A percentile compares a stretch with the other conserved stretches of the same genome.
phyloP scores from a whole-genome alignment of 176 grass and related monocot genomes.

The Oryza coarctata region DNA sequence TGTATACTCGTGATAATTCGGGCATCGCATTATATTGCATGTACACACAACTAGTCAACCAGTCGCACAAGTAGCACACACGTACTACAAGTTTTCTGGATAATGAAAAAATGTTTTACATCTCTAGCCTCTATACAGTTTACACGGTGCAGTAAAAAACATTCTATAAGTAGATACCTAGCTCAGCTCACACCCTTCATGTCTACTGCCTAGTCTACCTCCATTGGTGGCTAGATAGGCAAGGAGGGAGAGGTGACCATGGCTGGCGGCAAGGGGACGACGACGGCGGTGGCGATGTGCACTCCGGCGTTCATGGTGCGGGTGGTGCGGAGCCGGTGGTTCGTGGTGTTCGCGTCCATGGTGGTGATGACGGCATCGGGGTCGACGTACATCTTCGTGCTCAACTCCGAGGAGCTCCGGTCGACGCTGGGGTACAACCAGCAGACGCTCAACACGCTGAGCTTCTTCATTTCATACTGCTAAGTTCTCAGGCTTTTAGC shows the following conservation, averaged over 20 bases:
- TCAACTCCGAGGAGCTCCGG: conserved; percentile 41
- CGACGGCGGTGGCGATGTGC: conserved; percentile 6
- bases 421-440: conserved; percentile 41
- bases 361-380: conserved; percentile 37
- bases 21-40: not conserved
- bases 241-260: not conserved
- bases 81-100: not conserved
- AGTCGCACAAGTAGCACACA: not conserved
- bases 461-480: too few species aligned
- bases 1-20: not conserved
- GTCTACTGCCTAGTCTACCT: not conserved
- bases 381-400: conserved; percentile 41
- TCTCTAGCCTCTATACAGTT: too few species aligned
- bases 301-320: conserved; percentile 26
- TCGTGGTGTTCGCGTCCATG: conserved; percentile 41
- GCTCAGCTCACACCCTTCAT: not conserved
- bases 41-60: not conserved
- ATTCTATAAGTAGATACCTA: not conserved
- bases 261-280: not conserved
- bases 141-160: not conserved
- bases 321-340: conserved; percentile 35
- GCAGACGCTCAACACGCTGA: conserved; percentile 38
- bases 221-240: not conserved
- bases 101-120: not conserved
- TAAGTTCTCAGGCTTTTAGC: too few species aligned